Evolutionary conservation across 2,329 filamentous ascomycete species (phyloP).

Genomic region (Fusarium austroafricanum): DNA sequence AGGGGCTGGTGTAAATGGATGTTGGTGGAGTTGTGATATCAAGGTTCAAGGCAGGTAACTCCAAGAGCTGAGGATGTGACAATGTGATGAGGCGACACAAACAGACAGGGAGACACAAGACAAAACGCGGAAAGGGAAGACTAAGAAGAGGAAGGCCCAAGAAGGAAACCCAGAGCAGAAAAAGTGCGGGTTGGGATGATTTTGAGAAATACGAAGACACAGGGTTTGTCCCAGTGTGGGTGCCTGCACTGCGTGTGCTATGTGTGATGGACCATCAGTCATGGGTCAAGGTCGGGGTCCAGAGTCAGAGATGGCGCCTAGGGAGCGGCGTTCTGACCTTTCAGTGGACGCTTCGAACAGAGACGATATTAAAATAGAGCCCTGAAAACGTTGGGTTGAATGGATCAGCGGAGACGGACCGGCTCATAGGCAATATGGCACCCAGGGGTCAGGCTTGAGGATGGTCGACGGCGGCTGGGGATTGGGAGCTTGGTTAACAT

Average conservation of each 20-base stretch:
- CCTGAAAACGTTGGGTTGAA: slow-evolving; percentile 46
- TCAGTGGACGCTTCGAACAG: slow-evolving; percentile 55
- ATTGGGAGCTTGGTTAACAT: slow-evolving; percentile 39
- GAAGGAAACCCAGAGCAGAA: slow-evolving; percentile 41
- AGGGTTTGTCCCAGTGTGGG: slow-evolving; percentile 39
- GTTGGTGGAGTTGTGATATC: slow-evolving; percentile 40
- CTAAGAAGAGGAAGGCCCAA: slow-evolving; percentile 42
- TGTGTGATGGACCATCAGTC: slow-evolving; percentile 43
- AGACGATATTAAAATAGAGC: slow-evolving; percentile 60
- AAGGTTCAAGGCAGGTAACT: slow-evolving; percentile 5
- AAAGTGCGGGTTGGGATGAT: slow-evolving; percentile 46
- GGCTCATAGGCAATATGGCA: slow-evolving; percentile 41
- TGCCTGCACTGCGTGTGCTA: slow-evolving; percentile 44
- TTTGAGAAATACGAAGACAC: slow-evolving; percentile 43
- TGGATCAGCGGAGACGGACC: slow-evolving; percentile 48
- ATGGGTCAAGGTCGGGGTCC: slow-evolving; percentile 51
- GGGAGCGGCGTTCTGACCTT: slow-evolving; percentile 53
- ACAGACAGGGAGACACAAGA: slow-evolving; percentile 18
- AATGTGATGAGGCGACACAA: slow-evolving; percentile 42
- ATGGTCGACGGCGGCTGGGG: slow-evolving; percentile 42
- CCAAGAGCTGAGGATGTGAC: slow-evolving; percentile 41
- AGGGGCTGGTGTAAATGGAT: slow-evolving; percentile 24
- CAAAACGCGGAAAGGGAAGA: slow-evolving; percentile 39
- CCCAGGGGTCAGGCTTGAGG: slow-evolving; percentile 38
- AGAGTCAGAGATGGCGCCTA: slow-evolving; percentile 60